Percentiles rank a stretch among this genome's conserved stretches.
phyloP scores from a whole-genome alignment of 2,329 filamentous ascomycete genomes.

The Diplodia seriata region DNA sequence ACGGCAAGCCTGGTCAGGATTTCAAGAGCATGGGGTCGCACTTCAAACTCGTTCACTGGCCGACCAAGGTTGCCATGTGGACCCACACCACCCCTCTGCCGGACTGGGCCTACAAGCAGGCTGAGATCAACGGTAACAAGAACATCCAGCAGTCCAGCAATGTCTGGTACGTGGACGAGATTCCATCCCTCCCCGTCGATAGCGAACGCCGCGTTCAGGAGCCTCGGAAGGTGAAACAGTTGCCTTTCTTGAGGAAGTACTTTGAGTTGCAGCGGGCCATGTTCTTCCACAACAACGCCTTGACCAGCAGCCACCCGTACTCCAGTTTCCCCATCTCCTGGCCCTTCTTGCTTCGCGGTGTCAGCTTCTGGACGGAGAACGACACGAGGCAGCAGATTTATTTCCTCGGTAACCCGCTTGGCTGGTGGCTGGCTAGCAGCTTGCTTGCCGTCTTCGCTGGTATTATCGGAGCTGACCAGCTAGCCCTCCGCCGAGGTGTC shows the following conservation, averaged over 20 bases:
- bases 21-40: constrained; percentile 91
- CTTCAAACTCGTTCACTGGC: constrained; percentile 94
- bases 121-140: constrained; percentile 99
- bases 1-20: constrained; percentile 78
- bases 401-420: constrained; percentile 94
- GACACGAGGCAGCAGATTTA: constrained; percentile 97
- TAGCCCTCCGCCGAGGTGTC: constrained; percentile 89
- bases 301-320: constrained; percentile 97
- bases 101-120: constrained; percentile 96
- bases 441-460: constrained; percentile 91
- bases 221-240: constrained; percentile 76
- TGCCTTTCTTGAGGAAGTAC: constrained; percentile 94
- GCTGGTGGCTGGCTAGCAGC: constrained; percentile 96
- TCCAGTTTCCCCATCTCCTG: constrained; percentile 94
- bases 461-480: constrained; percentile 89
- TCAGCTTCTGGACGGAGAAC: constrained; percentile 99
- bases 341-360: constrained; percentile 95
- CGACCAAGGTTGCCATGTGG: constrained; percentile 99
- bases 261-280: constrained; percentile 96
- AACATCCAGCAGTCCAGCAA: constrained; percentile 89
- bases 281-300: constrained; percentile 99
- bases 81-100: constrained; percentile 94
- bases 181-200: constrained; percentile 77
- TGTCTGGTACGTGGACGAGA: constrained; percentile 91
- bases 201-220: constrained; percentile 77